phyloP scores from a whole-genome alignment of 2,329 filamentous ascomycete species.

The Talaromyces sp. region DNA sequence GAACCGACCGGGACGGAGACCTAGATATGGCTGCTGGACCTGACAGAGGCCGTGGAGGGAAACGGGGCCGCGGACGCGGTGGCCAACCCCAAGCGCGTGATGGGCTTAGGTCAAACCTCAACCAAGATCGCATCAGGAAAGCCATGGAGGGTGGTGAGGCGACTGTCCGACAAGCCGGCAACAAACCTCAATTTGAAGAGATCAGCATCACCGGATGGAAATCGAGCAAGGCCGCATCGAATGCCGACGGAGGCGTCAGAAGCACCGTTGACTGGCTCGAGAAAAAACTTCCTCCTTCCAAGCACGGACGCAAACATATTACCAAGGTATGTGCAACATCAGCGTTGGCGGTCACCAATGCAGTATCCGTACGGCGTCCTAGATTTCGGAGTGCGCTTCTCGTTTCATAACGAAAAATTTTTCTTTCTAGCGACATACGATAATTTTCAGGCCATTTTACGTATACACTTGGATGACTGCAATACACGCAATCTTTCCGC shows the following conservation, averaged over 20 bases:
- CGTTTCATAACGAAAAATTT: constrained; percentile 35
- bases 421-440: constrained; percentile 40
- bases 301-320: constrained; percentile 57
- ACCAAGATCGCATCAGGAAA: constrained; percentile 25
- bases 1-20: constrained; percentile 58
- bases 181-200: constrained; percentile 26
- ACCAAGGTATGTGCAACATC: constrained; percentile 67
- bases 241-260: constrained; percentile 61
- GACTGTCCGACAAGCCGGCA: constrained; percentile 34
- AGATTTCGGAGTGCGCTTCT: constrained; percentile 25
- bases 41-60: constrained; percentile 27
- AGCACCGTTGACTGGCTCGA: constrained; percentile 65
- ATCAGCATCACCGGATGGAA: constrained; percentile 57
- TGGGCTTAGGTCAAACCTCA: constrained; percentile 11
- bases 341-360: constrained; percentile 37
- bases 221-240: constrained; percentile 62
- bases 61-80: constrained; percentile 28
- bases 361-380: constrained; percentile 12
- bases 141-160: constrained; percentile 30
- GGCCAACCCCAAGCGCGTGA: constrained; percentile 22
- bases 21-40: constrained; percentile 54
- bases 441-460: constrained; percentile 25
- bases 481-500: constrained; percentile 42
- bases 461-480: constrained; percentile 34
- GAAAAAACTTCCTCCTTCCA: constrained; percentile 57